Conservation (phyloP, 345 rosid genomes). For the Gossypium arboreum region DNA sequence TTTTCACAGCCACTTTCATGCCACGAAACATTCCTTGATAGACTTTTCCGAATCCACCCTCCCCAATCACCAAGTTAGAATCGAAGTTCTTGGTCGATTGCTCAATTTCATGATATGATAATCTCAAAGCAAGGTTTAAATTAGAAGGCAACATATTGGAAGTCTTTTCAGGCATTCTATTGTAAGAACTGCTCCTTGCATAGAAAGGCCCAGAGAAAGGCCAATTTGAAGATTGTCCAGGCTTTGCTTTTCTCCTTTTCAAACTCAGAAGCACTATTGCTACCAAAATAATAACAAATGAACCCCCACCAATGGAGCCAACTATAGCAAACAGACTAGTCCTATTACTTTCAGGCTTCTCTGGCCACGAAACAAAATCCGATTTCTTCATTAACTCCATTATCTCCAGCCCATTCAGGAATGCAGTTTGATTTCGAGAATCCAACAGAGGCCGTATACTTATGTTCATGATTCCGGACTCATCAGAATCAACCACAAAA, state of each 20-base stretch:
- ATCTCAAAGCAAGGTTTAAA: background rate
- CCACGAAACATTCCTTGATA: background rate
- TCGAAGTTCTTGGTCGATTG: slow-evolving; percentile 26
- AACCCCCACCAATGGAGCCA: background rate
- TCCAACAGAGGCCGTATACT: background rate
- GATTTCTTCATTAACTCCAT: background rate
- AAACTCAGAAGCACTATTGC: background rate
- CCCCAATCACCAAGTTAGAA: background rate
- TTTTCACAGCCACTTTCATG: background rate
- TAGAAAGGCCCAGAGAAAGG: background rate
- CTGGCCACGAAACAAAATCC: background rate
- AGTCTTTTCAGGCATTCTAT: background rate
- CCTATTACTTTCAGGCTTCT: background rate
- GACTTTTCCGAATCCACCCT: background rate
- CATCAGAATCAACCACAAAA: slow-evolving; percentile 10
- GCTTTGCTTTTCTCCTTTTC: background rate
- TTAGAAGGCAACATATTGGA: background rate
- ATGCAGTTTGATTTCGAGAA: background rate
- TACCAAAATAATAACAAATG: background rate
- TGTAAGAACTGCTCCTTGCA: background rate
- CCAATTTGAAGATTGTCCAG: background rate
- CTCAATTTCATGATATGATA: background rate
- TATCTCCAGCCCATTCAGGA: background rate
- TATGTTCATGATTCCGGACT: background rate
- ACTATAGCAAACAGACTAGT: background rate